A percentile compares a stretch with the other conserved stretches of the same genome.
Conservation (phyloP, 768 basidiomycete genomes). For the Dacryopinax primogenitus region DNA sequence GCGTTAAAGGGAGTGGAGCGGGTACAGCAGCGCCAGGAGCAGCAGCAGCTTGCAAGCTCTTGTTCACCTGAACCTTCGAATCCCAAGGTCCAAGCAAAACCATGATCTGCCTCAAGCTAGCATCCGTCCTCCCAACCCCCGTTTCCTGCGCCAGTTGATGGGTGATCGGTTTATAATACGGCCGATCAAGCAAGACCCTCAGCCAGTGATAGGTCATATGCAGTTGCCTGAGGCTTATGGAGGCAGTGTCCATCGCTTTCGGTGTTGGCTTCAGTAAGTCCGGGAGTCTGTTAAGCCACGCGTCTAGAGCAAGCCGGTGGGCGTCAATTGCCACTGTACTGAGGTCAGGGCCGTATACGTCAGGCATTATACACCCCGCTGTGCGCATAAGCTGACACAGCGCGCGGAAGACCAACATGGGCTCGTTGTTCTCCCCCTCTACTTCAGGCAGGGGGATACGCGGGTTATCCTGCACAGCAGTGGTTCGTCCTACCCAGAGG, state of each 20-base stretch:
- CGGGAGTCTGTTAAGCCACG: not conserved
- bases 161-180: not conserved
- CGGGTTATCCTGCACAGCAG: not conserved
- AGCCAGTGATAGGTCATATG: conserved; percentile 7
- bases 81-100: not conserved
- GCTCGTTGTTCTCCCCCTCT: not conserved
- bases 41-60: too few relatives aligned
- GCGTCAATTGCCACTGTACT: not conserved
- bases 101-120: not conserved
- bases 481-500: conserved; percentile 4
- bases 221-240: not conserved
- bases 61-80: too few relatives aligned
- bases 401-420: not conserved
- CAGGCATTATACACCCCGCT: not conserved
- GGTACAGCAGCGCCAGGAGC: too few relatives aligned
- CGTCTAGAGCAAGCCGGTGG: not conserved
- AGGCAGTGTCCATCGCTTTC: conserved; percentile 1
- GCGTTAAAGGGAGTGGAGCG: not conserved
- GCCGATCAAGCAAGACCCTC: not conserved
- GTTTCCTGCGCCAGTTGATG: not conserved
- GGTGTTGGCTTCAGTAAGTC: conserved; percentile 1
- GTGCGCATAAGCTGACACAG: not conserved
- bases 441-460: not conserved
- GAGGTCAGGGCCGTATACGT: not conserved
- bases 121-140: not conserved